Evolutionary conservation across 2,329 filamentous ascomycete species (phyloP), one percentile per base, ranked within the genome.

Genomic region (Alternaria angustiovoidea): DNA sequence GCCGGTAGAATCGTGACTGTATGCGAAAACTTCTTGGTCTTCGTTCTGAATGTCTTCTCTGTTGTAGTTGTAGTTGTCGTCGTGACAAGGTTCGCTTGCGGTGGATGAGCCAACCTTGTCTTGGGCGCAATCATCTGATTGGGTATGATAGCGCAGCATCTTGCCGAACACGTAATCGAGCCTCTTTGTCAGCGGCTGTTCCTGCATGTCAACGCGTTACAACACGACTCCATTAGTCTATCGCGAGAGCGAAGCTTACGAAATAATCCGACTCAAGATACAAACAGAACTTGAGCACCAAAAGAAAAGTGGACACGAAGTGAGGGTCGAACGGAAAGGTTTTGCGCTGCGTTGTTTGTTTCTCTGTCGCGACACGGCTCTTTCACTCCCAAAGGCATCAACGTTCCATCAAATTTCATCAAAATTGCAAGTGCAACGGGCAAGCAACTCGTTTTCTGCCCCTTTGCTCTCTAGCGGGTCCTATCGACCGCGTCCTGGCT

Each of bases 151-250:
- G 58, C 59, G 66, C 60, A 65, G 54, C 56, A 65, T 69, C 22
- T 63, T 71, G 67, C 64, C 66, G 67, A 67, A 51, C 73, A 74
- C 70, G 72, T 74, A 69, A 51, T 54, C 63, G 62, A 67, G 61
- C 51, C 59, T 62, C 59, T 65, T 65, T 67, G 65, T 70, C 61
- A 63, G 54, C 54, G 54, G 49, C 39, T 39, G 39, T 57, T 44
- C 48, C 54, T 51, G 46, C 47, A 32, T 49, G 44, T 47, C 30
- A 14, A 56, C 52, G 38, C 52, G 42, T 53, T 30, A 36, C 32
- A 51, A 43, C 47, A 52, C 46, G 20, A 57, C 52, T 43, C 42
- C 58, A 42, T 47, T 43, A 46, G 28, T 28, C 30, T 51, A 47
- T 42, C 46, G 32, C 32, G 34, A 49, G 22, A 30, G 16, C 28